Evolutionary conservation across 768 basidiomycete genomes (phyloP), one percentile per base, ranked within the genome.

Genomic region (Rhizopogon vesiculosus): DNA sequence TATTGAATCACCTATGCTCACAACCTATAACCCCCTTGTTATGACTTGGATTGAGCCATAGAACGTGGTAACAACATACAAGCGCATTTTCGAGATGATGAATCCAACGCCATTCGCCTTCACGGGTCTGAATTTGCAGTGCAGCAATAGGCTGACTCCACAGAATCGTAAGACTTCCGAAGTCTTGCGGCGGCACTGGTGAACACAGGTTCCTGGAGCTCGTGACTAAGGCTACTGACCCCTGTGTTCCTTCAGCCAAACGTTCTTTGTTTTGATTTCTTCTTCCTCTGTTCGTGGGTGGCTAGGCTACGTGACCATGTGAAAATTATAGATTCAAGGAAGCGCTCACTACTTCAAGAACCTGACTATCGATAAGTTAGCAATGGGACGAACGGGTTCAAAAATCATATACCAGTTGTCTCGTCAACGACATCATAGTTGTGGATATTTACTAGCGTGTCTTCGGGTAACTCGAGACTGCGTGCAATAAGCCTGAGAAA

Each of bases 231-330:
- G 18, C n/a, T 5, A 55, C 64, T 10, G 44, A 80, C 82, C 82
- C 0, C 78, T 81, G 59, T 85, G 83, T 0, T 83, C 83, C 56
- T 85, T 82, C 9, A 83, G 66, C 80, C 80, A 84, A n/a, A 84
- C 79, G 42, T 80, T 78, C 31, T 79, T 78, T 0, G 79, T 76
- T 60, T 76, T 76, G 10, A 49, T 53, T 55, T 83, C 82, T 10
- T 84, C 80, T 22, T 78, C 79, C 39, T 70, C 62, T 1, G 74
- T 69, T 29, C 79, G 75, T 4, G 80, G 81, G 58, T 80, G 79
- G 63, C 82, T 83, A 51, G 1, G 15, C 46, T 2, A 48, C 31
- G 19, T 48, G 22, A 45, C 45, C 7, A 41, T 7, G 15, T 10
- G 16, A 18, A 43, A 16, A 13, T 16, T 28, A 31, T 12, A 42